Base-by-base conservation (phyloP, 345 rosid species). In the Dovyalis caffra region DNA sequence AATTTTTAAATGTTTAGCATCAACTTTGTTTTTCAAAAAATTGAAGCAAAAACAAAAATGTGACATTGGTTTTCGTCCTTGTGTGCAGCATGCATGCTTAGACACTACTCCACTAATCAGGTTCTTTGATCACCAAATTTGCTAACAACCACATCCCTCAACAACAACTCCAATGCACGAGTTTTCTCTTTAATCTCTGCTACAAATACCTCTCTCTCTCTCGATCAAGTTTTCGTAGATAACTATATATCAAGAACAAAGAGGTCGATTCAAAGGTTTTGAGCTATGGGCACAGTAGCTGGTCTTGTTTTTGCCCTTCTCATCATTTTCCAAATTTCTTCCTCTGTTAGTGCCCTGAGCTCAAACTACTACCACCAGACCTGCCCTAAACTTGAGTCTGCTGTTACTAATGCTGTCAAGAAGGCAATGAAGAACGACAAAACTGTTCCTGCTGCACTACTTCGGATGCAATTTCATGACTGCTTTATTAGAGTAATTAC, bases 401-500 rank as follows among this genome's bases (percentile, higher is more conserved):
- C 83, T 1, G 90, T 95, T 23, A 86, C 86, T 2, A 23, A 33
- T 29, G 87, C 86, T 3, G 91, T 95, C 82, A 78, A 82, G 75
- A 87, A 85, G 64, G 97, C 97, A 25, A 85, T 86, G 85, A 33
- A 21, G 38, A 88, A 84, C 31, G 99, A 95, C 76, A 87, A 72
- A 34, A 95, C 95, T 6, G 95, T 89, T 56, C 91, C 97, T 0
- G 95, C 97, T 12, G 97, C 91, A 0, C 84, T 94, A 8, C 90
- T 92, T 37, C 86, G 98, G 65, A 91, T 92, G 97, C 99, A 92
- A 31, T 95, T 92, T 67, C 97, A 94, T 32, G 96, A 92, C 53
- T 92, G 96, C 75, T 94, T 94, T 53, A 81, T 94, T 32, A 87
- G 92, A 69, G 97, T 90, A 84, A 18, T 3, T 23, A 75, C 49